Evolutionary conservation across 495 filamentous ascomycete species (phyloP), one percentile per base, ranked within the genome.

Genomic region (Penicillium daleae): DNA sequence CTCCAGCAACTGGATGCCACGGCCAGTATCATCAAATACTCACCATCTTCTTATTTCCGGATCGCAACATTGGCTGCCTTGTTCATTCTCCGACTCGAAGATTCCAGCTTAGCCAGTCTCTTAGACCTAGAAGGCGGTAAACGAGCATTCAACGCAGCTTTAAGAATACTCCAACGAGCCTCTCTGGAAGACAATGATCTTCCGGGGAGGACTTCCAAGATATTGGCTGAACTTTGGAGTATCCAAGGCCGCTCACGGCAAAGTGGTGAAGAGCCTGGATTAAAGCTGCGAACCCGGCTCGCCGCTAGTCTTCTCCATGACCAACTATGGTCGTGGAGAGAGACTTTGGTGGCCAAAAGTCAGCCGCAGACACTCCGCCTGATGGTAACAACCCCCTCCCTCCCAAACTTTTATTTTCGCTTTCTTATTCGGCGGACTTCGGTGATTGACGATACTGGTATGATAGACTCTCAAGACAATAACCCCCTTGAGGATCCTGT

Each of bases 101-200:
- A 59, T 35, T 68, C 62, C 15, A 60, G 19, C 26, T 59, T 61
- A 22, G 44, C 49, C 2, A 5, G 17, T 15, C 37, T 50, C 33
- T 2, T 68, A 7, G 66, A 33, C 24, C 24, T 40, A 17, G 66
- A 64, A 46, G 49, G 57, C 17, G 62, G 62, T 2, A 59, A 62
- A 39, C 48, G 27, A 13, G 42, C 60, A 33, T 68, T 68, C 39
- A 37, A 62, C 35, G 37, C 57, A 29, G 66, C 62, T 27, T 33
- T 64, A 22, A 49, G n/a, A 33, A 48, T 65, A n/a, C 31, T 68
- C 19, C 57, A 59, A 5, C 44, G 32, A 19, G 52, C 52, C 4
- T 62, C 62, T 2, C 29, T 59, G 1, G 66, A 65, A 52, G 62
- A 68, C 27, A 64, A 65, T 59, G 66, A 68, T 46, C 59, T 64